Evolutionary conservation across 495 filamentous ascomycete species (phyloP).

Genomic region (Eremomyces bilateralis): DNA sequence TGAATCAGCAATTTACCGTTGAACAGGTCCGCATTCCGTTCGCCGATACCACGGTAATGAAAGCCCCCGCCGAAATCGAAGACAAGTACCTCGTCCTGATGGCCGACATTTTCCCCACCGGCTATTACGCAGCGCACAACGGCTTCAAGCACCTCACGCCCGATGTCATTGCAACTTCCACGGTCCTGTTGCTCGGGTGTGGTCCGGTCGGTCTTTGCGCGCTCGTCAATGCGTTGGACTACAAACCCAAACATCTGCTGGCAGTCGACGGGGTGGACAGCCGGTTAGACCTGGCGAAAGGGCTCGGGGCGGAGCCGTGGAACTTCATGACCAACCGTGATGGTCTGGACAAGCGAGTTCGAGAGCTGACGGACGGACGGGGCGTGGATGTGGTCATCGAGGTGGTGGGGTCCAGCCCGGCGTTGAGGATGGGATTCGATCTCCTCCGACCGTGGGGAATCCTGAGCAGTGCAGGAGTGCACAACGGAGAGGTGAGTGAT

Average conservation of each 20-base stretch:
- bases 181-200: slow-evolving; percentile 69
- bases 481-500: slow-evolving; percentile 54
- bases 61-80: slow-evolving; percentile 50
- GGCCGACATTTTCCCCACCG: slow-evolving; percentile 72
- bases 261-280: slow-evolving; percentile 69
- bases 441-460: slow-evolving; percentile 69
- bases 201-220: slow-evolving; percentile 62
- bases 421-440: slow-evolving; percentile 66
- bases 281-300: slow-evolving; percentile 53
- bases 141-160: slow-evolving; percentile 46
- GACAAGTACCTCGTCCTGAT: slow-evolving; percentile 70
- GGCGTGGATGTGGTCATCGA: slow-evolving; percentile 87
- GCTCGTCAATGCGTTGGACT: slow-evolving; percentile 61
- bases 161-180: slow-evolving; percentile 42
- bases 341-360: slow-evolving; percentile 44
- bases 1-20: slow-evolving; percentile 1
- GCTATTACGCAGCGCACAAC: slow-evolving; percentile 73
- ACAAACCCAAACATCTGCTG: slow-evolving; percentile 58
- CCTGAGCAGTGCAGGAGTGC: slow-evolving; percentile 79
- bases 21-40: slow-evolving; percentile 50
- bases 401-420: slow-evolving; percentile 70
- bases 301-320: slow-evolving; percentile 65
- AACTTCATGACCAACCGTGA: slow-evolving; percentile 55
- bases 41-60: slow-evolving; percentile 64
- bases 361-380: slow-evolving; percentile 57